Percentiles rank a stretch among this genome's conserved stretches.
phyloP scores from a whole-genome alignment of 2,329 filamentous ascomycete genomes.

The Fusarium heterosporum region DNA sequence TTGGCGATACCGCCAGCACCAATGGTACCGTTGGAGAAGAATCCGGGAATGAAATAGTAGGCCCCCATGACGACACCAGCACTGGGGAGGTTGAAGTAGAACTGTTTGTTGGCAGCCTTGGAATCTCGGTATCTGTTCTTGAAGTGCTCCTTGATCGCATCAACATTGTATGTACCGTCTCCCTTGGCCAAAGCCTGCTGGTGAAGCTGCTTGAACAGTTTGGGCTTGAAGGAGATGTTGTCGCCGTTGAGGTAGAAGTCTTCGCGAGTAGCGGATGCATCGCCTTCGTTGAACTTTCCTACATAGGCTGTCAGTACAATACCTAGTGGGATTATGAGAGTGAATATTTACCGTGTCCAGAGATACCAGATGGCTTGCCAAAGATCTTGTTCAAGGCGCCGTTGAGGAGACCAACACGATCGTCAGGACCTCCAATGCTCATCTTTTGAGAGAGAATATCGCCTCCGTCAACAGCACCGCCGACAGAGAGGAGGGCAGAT shows the following conservation, averaged over 20 bases:
- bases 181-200: constrained; percentile 27
- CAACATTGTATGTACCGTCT: constrained; percentile 28
- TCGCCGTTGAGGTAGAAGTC: constrained; percentile 31
- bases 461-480: constrained; percentile 22
- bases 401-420: constrained; percentile 16
- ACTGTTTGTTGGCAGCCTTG: constrained; percentile 27
- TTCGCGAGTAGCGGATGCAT: constrained; percentile 30
- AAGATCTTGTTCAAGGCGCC: constrained; percentile 29
- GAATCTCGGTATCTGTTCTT: constrained; percentile 27
- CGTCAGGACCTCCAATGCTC: constrained; percentile 27
- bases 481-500: constrained; percentile 15
- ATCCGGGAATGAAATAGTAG: constrained; percentile 32
- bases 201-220: constrained; percentile 26
- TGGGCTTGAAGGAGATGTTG: constrained; percentile 23
- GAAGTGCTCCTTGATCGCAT: constrained; percentile 31
- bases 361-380: constrained; percentile 27
- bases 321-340: fast-evolving
- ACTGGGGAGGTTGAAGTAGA: constrained; percentile 25
- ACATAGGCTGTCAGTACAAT: fast-evolving
- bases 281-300: constrained; percentile 34
- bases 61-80: constrained; percentile 30
- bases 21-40: constrained; percentile 34
- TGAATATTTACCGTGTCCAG: constrained; percentile 10
- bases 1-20: constrained; percentile 28
- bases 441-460: constrained; percentile 31